Evolutionary conservation across 192 early-diverging fungal species (phyloP), one percentile per base, ranked within the genome.

Genomic region (Coemansia sp.): DNA sequence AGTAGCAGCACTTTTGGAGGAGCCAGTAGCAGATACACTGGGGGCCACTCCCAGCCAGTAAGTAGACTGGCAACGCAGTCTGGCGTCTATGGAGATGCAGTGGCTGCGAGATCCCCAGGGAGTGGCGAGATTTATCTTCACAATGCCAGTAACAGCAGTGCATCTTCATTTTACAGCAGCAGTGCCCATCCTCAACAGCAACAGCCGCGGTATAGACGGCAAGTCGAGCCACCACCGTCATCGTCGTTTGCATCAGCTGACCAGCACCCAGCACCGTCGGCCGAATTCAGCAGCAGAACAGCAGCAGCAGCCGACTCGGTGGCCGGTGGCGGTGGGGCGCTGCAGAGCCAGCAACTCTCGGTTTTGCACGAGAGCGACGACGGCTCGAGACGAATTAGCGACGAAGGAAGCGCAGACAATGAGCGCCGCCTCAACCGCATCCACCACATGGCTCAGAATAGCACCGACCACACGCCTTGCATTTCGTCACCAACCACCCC

Each of bases 381-480:
- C 57, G 65, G 52, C 65, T 66, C 55, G 55, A 61, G 66, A 47
- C 57, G 42, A 16, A 41, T 18, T 51, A 47, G 42, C 66, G 66
- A 61, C 18, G 36, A 57, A 41, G 57, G 55, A 60, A 69, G 62
- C 55, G 61, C 55, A 62, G 64, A 71, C 63, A 65, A 65, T 65
- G 46, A 11, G 10, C 46, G 16, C 46, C 57, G n/a, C 51, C 51
- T n/a, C 51, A 52, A 52, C 51, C 51, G n/a, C 51, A 52, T 8
- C 51, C 63, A 37, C 32, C 71, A 67, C 54, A 66, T 54, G 71
- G 61, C 66, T 47, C 65, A 67, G 72, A 66, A 49, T 55, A 70
- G 68, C 67, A 52, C 61, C 61, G 78, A 75, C 26, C 62, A 74
- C 59, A 61, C 73, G 69, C 73, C 77, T 62, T 63, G 67, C 49